Base-by-base conservation (phyloP, 768 basidiomycete genomes). In the Glaciozyma antarctica region DNA sequence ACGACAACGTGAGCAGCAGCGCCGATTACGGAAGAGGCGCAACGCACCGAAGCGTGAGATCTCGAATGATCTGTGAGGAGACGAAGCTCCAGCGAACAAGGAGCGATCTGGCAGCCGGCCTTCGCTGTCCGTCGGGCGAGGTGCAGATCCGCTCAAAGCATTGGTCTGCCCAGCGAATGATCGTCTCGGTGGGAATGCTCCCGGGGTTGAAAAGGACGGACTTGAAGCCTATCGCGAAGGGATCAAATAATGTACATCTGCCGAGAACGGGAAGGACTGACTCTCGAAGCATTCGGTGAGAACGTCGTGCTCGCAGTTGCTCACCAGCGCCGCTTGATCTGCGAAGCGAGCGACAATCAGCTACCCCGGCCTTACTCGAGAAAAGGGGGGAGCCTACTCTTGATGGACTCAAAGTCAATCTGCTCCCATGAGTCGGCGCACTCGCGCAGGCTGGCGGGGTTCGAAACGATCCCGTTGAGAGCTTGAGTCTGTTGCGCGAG, bases 11-110 rank as follows among this genome's bases (percentile, higher is more conserved):
- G 61, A 58, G 41, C 63, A 30, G 58, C 44, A 61, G 62, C 43
- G 22, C 24, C 21, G 7, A 41, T 32, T 32, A 4, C 38, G 10
- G 38, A 41, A 13, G 13, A 2, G 13, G 38, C 8, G 5, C 38
- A 41, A 41, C 38, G 38, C 8, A 41, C 38, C 77, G 86, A 76
- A 75, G 90, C 88, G 63, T 60, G 76, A 92, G 79, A 77, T 92
- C 90, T 72, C 90, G 81, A 88, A 91, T 92, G 72, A 92, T 84
- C 77, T 92, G 89, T 77, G 87, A 88, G 22, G 89, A 90, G 74
- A 91, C 90, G 77, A 91, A 91, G 58, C 88, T 88, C 89, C 88
- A 90, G 62, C 89, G 84, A 75, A 91, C 89, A 74, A 92, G 80
- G 60, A 90, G 83, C 74, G 88, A 90, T 68, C 90, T 81, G 55